Base-by-base conservation (phyloP, 257 asterid species). In the Nicotiana tabacum region DNA sequence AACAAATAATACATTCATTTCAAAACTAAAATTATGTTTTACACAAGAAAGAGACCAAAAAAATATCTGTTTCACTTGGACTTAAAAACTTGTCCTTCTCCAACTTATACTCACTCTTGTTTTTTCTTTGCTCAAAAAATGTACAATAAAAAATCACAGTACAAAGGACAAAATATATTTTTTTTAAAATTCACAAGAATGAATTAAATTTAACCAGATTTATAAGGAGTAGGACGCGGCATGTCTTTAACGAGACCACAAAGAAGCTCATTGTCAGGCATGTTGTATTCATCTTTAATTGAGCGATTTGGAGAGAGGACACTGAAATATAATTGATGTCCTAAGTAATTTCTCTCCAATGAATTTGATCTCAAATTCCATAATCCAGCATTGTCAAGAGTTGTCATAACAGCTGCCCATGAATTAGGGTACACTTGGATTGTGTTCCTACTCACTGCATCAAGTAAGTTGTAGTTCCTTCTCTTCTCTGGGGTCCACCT, bases 321-420 rank as follows among this genome's bases (percentile, higher is more conserved):
- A 69, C 94, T 90, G 21, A 90, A 2, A 82, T 90, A 92, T 39
- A 92, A 86, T 78, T 92, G 92, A 78, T 92, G 93, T 48, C 96
- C 96, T 35, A 92, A 72, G 16, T 90, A 92, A 4, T 82, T 65
- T 46, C 94, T 87, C 37, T 89, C 96, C 30, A 87, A 35, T 5
- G 81, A 2, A 4, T 48, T 30, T 2, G 94, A 82, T 62, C 93
- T 86, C 62, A 92, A 17, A 61, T 86, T 92, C 96, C 96, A 92
- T 91, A 92, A 80, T 6, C 96, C 96, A 10, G 91, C 91, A 56
- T 92, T 92, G 85, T 90, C 96, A 85, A 90, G 30, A 1, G 96
- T 88, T 1, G 87, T 67, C 92, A 90, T 84, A 3, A 90, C 4
- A 1, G 91, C 94, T 17, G 94, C 90, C 92, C 94, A 90, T 15